Evolutionary conservation across 345 rosid genomes (phyloP), one percentile per base, ranked within the genome.

Genomic region (Eutrema japonicum): DNA sequence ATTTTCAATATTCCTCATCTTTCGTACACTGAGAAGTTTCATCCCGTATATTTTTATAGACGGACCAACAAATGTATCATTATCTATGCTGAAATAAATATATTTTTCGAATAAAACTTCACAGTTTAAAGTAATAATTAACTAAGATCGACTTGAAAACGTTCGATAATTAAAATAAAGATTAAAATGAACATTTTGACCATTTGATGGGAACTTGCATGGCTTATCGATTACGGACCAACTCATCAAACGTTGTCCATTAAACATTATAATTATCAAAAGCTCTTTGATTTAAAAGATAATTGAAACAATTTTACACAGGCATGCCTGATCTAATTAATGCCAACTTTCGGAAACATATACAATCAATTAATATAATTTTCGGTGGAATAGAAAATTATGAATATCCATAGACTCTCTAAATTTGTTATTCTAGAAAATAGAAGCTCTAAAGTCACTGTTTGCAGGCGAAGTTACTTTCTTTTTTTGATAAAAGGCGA

Each of bases 261-360:
- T 53, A 50, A 71, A 52, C 72, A 73, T 73, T 56, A 56, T 73
- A 26, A 62, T 76, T 37, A 76, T 59, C 52, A 52, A 11, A 76
- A 76, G 66, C n/a, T 62, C 1, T 53, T 69, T 68, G 37, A 16
- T 61, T 38, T 68, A 14, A 68, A 52, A 53, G 64, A 37, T 43
- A 55, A 62, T 30, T 62, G 45, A 76, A 53, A 45, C 75, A 46
- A 54, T 53, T 62, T 54, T 18, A 62, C 33, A 54, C n/a, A 62
- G 10, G 79, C 79, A 76, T 76, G 79, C 79, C 47, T 45, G 29
- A 46, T 63, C 70, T 69, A 76, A 76, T 76, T 76, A 76, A 62
- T 76, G 40, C 58, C 27, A 76, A 53, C 79, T 69, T 76, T 76
- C 65, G 42, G 16, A 62, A 45, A 62, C 52, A 59, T 42, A 66